phyloP scores from a whole-genome alignment of 768 basidiomycete species.

The Boletus rubropictus region DNA sequence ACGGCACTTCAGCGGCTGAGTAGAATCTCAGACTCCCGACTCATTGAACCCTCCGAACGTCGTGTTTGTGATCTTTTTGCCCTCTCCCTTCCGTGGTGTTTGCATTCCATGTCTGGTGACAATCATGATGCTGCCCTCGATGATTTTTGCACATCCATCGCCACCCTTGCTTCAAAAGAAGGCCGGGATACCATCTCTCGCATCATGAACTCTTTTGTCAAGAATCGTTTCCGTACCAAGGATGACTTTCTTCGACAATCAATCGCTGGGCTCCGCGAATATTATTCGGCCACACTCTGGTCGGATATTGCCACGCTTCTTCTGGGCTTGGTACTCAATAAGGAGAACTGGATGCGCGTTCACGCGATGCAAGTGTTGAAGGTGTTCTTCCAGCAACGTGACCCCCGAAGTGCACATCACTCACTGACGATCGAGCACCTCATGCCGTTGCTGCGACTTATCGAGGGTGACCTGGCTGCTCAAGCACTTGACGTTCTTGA shows the following conservation, averaged over 20 bases:
- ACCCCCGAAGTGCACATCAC: slow-evolving; percentile 68
- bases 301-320: slow-evolving; percentile 78
- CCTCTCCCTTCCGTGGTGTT: slow-evolving; percentile 79
- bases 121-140: slow-evolving; percentile 52
- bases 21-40: slow-evolving; percentile 50
- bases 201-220: slow-evolving; percentile 86
- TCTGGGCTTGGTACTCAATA: slow-evolving; percentile 82
- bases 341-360: slow-evolving; percentile 72
- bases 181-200: slow-evolving; percentile 74
- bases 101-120: slow-evolving; percentile 71
- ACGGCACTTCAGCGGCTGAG: slow-evolving; percentile 59
- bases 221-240: slow-evolving; percentile 80
- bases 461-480: slow-evolving; percentile 81
- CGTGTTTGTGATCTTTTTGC: slow-evolving; percentile 82
- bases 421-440: slow-evolving; percentile 79
- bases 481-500: slow-evolving; percentile 92
- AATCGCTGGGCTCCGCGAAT: slow-evolving; percentile 77
- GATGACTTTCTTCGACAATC: slow-evolving; percentile 94
- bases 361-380: slow-evolving; percentile 86
- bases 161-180: slow-evolving; percentile 63
- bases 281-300: slow-evolving; percentile 71
- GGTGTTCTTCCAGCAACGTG: slow-evolving; percentile 79
- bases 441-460: slow-evolving; percentile 82
- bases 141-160: slow-evolving; percentile 69
- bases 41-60: slow-evolving; percentile 66